phyloP scores from a whole-genome alignment of 176 grass and related monocot species.

The Aegilops speltoides region DNA sequence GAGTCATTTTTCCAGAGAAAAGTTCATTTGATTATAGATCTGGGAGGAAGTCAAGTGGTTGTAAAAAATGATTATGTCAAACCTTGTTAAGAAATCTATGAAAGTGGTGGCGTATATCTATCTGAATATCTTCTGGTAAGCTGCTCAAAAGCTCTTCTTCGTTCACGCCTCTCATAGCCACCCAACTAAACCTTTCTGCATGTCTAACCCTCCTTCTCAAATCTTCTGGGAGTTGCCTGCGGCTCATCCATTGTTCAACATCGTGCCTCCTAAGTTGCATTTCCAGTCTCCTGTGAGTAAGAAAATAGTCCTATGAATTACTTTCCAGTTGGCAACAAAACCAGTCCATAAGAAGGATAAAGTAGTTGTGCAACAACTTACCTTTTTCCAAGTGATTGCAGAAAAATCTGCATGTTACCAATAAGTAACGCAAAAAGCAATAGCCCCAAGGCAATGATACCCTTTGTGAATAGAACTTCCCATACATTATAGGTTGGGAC shows the following conservation, averaged over 20 bases:
- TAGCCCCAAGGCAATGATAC: conserved; percentile 78
- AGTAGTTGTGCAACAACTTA: not conserved
- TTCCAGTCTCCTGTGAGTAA: conserved; percentile 67
- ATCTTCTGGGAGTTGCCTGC: conserved; percentile 73
- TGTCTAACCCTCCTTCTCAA: conserved; percentile 79
- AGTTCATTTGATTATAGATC: too few relatives aligned
- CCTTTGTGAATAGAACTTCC: conserved; percentile 95
- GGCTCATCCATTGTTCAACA: conserved; percentile 93
- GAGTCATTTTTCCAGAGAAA: not conserved
- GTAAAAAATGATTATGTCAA: not conserved
- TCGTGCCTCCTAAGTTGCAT: conserved; percentile 92
- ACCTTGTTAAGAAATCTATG: conserved; percentile 85
- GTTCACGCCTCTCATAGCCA: conserved; percentile 76
- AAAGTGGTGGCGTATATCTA: conserved; percentile 76
- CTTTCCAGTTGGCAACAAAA: not conserved
- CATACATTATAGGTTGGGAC: conserved; percentile 76
- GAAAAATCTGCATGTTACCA: conserved; percentile 92
- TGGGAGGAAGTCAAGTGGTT: too few relatives aligned
- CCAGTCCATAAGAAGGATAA: not conserved
- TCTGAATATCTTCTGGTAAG: conserved; percentile 93
- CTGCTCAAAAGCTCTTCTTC: conserved; percentile 78
- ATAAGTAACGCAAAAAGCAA: conserved; percentile 86
- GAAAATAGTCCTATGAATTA: not conserved
- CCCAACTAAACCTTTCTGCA: conserved; percentile 91
- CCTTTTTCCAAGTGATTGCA: conserved; percentile 91